phyloP scores from a whole-genome alignment of 1,284 basidiomycete genomes.

The Cryptococcus amylolentus region DNA sequence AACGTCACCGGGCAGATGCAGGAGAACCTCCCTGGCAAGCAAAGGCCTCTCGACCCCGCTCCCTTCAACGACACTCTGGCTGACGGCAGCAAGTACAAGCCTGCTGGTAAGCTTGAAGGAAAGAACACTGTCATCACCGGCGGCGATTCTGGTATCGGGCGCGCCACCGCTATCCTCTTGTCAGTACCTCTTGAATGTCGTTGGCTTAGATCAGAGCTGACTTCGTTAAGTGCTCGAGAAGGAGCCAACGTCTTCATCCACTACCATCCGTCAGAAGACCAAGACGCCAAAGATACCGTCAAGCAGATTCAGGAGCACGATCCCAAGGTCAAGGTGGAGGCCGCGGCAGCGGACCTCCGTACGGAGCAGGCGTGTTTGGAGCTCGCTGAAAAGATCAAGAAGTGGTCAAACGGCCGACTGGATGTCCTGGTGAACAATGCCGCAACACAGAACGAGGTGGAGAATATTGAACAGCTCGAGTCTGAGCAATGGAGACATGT shows the following conservation, averaged over 20 bases:
- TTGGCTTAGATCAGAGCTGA: not conserved
- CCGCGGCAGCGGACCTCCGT: constrained; percentile 52
- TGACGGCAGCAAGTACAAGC: constrained; percentile 51
- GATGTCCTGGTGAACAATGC: constrained; percentile 58
- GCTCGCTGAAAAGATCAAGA: constrained; percentile 53
- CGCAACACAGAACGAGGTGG: constrained; percentile 56
- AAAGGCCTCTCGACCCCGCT: constrained; percentile 45
- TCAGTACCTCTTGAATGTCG: constrained; percentile 15
- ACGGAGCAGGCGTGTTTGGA: constrained; percentile 52
- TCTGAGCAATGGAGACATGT: constrained; percentile 57
- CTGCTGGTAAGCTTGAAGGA: constrained; percentile 51
- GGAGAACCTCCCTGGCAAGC: constrained; percentile 39
- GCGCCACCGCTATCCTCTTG: constrained; percentile 42
- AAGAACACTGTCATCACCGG: constrained; percentile 50
- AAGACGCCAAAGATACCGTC: constrained; percentile 54
- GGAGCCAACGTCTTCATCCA: constrained; percentile 59
- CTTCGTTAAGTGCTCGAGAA: constrained; percentile 53
- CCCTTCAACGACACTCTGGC: constrained; percentile 56
- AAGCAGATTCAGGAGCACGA: constrained; percentile 46
- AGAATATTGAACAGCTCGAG: constrained; percentile 52
- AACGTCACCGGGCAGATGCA: constrained; percentile 37
- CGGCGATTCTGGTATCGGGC: constrained; percentile 53
- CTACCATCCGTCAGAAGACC: constrained; percentile 55
- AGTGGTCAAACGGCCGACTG: constrained; percentile 49
- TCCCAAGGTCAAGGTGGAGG: constrained; percentile 51